Evolutionary conservation across 371 early-diverging fungal genomes (phyloP), one percentile per base, ranked within the genome.

Genomic region (Batkoa obscura): DNA sequence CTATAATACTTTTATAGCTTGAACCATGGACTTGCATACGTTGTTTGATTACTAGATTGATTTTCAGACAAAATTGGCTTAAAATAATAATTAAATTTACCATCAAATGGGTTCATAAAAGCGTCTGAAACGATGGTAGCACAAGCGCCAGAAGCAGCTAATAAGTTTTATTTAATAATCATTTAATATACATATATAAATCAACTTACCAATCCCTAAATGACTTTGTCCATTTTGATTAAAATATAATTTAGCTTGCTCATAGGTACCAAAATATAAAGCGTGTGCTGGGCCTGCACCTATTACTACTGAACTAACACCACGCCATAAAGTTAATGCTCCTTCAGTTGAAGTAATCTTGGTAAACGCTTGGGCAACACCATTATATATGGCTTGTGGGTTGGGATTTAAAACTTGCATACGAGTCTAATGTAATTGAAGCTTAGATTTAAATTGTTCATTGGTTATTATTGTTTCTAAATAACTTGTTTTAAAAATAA

Each of bases 211-310:
- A 33, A 82, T 73, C 9, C 80, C 80, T 41, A 86, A 38, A 2
- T 72, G 69, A 53, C 76, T 75, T 54, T 78, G 75, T 42, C 75
- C 83, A 13, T 17, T 57, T 65, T 50, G 63, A 59, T 69, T 71
- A 61, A 89, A 79, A 2, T 71, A 45, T 31, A 76, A 76, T 71
- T 93, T 96, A 56, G 80, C 82, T 34, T 80, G 73, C 60, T 96
- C 96, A 66, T 96, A 96, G 1, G 87, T 83, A 9, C 88, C 90
- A 74, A 94, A 96, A 63, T 92, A 90, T 31, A 96, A 69, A 0
- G 96, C 96, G 62, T 95, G 96, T 1, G 96, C 86, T 2, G 96
- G 96, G 0, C 96, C 96, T 0, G 94, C 93, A 4, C 94, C 94
- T 57, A 91, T 56, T 2, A 92, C 74, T 6, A 94, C 89, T 2